These are phyloP conservation scores for Hanseniaspora taiwanica DNA, from an alignment of 805 yeast genomes.

Conservation along the genomic window DNA sequence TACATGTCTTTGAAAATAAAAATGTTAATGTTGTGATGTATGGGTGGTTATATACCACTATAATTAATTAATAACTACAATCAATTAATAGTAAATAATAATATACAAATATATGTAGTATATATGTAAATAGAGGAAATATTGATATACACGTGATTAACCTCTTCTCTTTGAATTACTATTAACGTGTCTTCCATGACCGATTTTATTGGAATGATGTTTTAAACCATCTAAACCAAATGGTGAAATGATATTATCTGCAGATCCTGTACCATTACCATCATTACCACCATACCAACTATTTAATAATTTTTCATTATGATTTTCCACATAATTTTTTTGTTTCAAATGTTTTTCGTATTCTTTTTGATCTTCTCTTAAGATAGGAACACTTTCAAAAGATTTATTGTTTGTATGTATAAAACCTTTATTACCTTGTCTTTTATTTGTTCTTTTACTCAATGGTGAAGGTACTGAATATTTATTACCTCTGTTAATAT, in stretches of 20 bases:
- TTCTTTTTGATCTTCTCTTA: slow-evolving; percentile 91
- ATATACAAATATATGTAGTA: no score
- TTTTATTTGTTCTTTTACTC: slow-evolving; percentile 58
- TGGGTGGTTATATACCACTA: no score
- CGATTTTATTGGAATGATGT: slow-evolving; percentile 64
- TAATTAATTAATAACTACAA: no score
- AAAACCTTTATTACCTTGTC: slow-evolving; percentile 65
- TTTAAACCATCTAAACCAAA: slow-evolving; percentile 54
- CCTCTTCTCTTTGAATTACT: slow-evolving; percentile 32
- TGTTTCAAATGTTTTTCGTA: slow-evolving; percentile 77
- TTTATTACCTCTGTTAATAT: slow-evolving; percentile 80
- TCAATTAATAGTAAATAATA: no score
- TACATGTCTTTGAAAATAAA: no score
- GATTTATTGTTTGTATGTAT: slow-evolving; percentile 58
- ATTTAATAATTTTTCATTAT: slow-evolving; percentile 71
- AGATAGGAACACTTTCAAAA: slow-evolving; percentile 36
- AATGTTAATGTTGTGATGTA: no score
- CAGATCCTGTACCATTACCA: slow-evolving; percentile 44
- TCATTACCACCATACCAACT: slow-evolving; percentile 61
- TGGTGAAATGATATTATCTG: slow-evolving; percentile 82
- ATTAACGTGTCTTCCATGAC: slow-evolving; percentile 73
- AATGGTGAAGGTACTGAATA: slow-evolving; percentile 81
- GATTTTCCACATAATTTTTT: slow-evolving; percentile 75
- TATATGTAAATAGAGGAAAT: no score
- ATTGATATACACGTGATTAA: not conserved